Conservation (phyloP, 2,329 filamentous ascomycete species). For the Pezicula radicicola region DNA sequence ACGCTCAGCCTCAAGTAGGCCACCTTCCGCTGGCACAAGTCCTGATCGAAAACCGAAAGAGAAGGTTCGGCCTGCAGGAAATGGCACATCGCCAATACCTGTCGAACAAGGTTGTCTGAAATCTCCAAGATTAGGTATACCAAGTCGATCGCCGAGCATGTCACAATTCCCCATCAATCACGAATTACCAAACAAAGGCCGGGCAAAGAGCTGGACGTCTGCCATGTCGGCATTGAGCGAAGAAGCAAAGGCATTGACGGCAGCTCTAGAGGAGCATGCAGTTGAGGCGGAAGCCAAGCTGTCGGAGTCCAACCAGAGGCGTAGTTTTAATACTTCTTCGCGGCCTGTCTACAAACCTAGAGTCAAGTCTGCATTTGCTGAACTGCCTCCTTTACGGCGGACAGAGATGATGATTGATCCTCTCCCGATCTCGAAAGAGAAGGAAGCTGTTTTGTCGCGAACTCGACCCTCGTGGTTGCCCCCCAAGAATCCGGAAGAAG, state of each 20-base stretch:
- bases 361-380: slow-evolving; percentile 64
- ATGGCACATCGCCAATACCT: slow-evolving; percentile 59
- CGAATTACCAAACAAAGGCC: slow-evolving; percentile 43
- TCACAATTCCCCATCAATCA: slow-evolving; percentile 60
- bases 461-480: slow-evolving; percentile 83
- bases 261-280: slow-evolving; percentile 77
- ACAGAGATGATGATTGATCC: slow-evolving; percentile 83
- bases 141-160: slow-evolving; percentile 16
- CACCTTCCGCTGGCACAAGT: slow-evolving; percentile 42
- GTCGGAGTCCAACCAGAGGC: slow-evolving; percentile 18
- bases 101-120: slow-evolving; percentile 54
- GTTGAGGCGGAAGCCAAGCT: slow-evolving; percentile 56
- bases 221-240: slow-evolving; percentile 66
- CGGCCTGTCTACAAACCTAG: slow-evolving; percentile 45
- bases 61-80: slow-evolving; percentile 39
- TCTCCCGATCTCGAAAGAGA: slow-evolving; percentile 80
- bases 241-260: slow-evolving; percentile 72
- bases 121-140: slow-evolving; percentile 39
- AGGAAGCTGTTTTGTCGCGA: slow-evolving; percentile 77
- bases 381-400: slow-evolving; percentile 52
- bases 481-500: slow-evolving; percentile 85
- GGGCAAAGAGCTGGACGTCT: slow-evolving; percentile 73
- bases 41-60: slow-evolving; percentile 26
- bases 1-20: slow-evolving; percentile 46
- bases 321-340: slow-evolving; percentile 31